Evolutionary conservation across 2,329 filamentous ascomycete species (phyloP).

Genomic region (Aureobasidium sp.): DNA sequence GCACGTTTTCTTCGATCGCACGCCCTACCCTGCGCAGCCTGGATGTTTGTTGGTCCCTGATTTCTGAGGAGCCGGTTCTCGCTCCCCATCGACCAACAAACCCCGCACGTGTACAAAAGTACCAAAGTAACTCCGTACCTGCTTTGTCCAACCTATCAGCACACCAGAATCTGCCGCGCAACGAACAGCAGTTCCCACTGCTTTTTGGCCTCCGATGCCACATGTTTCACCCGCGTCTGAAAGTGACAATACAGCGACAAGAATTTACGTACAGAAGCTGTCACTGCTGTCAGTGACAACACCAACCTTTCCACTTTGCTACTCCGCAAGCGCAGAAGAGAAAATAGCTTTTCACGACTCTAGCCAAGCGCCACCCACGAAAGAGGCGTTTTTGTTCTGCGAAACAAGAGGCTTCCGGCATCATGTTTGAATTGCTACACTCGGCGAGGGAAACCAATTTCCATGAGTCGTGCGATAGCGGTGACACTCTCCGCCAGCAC

Average conservation of each 20-base stretch:
- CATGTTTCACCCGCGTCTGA: background rate
- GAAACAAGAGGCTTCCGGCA: background rate
- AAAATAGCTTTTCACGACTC: background rate
- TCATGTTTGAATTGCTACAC: background rate
- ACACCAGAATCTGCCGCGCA: background rate
- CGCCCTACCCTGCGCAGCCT: conserved; percentile 4
- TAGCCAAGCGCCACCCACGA: conserved; percentile 3
- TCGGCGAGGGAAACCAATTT: background rate
- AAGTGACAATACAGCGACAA: background rate
- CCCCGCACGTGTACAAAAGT: conserved; percentile 9
- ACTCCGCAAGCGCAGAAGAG: background rate
- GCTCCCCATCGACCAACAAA: conserved; percentile 1
- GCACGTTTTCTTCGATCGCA: background rate
- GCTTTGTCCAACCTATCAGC: background rate
- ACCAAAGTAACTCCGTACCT: background rate
- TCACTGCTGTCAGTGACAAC: background rate
- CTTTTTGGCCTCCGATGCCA: background rate
- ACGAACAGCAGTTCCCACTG: conserved; percentile 6
- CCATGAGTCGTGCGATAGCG: background rate
- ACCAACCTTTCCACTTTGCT: background rate
- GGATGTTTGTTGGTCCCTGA: background rate
- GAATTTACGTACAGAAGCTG: background rate
- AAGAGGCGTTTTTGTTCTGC: background rate
- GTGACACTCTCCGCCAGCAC: background rate
- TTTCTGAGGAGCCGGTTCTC: background rate